phyloP scores from a whole-genome alignment of 345 rosid species.

The Euclidium syriacum region DNA sequence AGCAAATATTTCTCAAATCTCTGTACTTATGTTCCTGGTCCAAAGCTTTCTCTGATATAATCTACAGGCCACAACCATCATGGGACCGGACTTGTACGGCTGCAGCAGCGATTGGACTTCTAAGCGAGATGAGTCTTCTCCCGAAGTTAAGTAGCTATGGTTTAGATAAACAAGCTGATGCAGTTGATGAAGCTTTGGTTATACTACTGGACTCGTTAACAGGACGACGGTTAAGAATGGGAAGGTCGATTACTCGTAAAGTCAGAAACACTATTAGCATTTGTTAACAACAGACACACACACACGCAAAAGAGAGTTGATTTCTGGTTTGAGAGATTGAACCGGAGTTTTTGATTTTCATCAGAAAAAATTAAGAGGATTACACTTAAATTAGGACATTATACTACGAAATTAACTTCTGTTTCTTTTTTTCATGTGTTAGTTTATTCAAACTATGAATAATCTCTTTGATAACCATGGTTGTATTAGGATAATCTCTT shows the following conservation, averaged over 20 bases:
- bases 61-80: slow-evolving; percentile 87
- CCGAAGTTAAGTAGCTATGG: slow-evolving; percentile 45
- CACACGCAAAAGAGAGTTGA: too few species aligned
- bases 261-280: slow-evolving; percentile 41
- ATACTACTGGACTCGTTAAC: slow-evolving; percentile 69
- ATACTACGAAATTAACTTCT: too few species aligned
- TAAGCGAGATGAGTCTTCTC: slow-evolving; percentile 62
- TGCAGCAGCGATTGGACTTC: slow-evolving; percentile 77
- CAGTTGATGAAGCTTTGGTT: slow-evolving; percentile 61
- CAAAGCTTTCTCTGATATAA: not conserved
- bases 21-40: not conserved
- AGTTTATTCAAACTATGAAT: too few species aligned
- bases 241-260: slow-evolving; percentile 81
- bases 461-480: too few species aligned
- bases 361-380: too few species aligned
- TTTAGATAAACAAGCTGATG: slow-evolving; percentile 59
- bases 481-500: not conserved
- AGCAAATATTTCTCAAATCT: not conserved
- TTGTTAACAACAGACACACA: slow-evolving; percentile 38
- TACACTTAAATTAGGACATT: too few species aligned
- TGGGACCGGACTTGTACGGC: slow-evolving; percentile 98
- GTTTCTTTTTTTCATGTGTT: too few species aligned
- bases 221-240: slow-evolving; percentile 81
- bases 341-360: too few species aligned
- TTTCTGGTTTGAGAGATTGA: too few species aligned